Percentiles rank a stretch among this genome's conserved stretches.
These are phyloP conservation scores for Cyberlindnera lachancei DNA, from an alignment of 805 yeast species.

Conservation along the genomic window DNA sequence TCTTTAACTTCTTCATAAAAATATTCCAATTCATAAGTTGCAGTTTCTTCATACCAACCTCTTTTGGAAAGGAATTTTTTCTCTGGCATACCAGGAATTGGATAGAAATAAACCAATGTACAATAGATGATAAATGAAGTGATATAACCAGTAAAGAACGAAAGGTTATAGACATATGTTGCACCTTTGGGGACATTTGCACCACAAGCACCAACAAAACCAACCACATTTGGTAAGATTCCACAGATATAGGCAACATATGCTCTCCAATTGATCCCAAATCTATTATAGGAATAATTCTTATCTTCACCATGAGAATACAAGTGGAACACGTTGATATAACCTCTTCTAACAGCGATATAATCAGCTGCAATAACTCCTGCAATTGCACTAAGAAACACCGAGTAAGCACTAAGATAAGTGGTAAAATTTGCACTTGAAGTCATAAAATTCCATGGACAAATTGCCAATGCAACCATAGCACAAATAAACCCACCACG, in stretches of 20 bases:
- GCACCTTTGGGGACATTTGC: slow-evolving; percentile 79
- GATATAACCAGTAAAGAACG: slow-evolving; percentile 71
- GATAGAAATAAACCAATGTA: slow-evolving; percentile 42
- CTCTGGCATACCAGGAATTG: slow-evolving; percentile 40
- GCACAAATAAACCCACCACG: slow-evolving; percentile 81
- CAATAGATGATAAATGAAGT: slow-evolving; percentile 50
- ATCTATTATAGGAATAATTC: slow-evolving; percentile 50
- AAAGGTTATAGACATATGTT: slow-evolving; percentile 59
- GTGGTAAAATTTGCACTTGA: slow-evolving; percentile 71
- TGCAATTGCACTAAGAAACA: slow-evolving; percentile 76
- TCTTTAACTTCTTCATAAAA: slow-evolving; percentile 11
- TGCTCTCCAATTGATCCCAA: slow-evolving; percentile 82
- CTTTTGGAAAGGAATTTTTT: slow-evolving; percentile 34
- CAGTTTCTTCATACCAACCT: slow-evolving; percentile 37
- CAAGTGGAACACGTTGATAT: slow-evolving; percentile 53
- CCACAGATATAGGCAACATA: slow-evolving; percentile 74
- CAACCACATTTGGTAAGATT: slow-evolving; percentile 76
- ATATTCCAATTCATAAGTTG: slow-evolving; percentile 8
- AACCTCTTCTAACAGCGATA: slow-evolving; percentile 66
- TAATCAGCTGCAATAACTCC: slow-evolving; percentile 71
- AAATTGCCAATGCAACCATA: slow-evolving; percentile 55
- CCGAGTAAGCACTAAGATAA: slow-evolving; percentile 73
- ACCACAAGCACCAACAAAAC: slow-evolving; percentile 79
- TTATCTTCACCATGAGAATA: slow-evolving; percentile 38
- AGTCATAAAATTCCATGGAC: slow-evolving; percentile 78